Base-by-base conservation (phyloP, 345 rosid genomes). In the Geranium brycei region DNA sequence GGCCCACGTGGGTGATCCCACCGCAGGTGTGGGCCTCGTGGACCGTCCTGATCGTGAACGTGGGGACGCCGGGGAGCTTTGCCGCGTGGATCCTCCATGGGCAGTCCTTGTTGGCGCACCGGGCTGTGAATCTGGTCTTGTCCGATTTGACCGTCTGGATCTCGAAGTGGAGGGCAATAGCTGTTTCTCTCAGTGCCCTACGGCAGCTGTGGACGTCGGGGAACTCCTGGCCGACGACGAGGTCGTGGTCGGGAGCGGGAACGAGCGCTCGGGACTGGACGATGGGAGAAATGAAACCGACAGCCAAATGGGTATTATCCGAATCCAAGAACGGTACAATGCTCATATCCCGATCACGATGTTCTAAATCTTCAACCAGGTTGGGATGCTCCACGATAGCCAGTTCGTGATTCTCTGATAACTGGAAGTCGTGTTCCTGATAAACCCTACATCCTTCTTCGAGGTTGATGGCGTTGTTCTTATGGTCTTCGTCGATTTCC, bases 71-170 rank as follows among this genome's bases (percentile, higher is more conserved):
- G 0, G 96, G 95, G 47, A 93, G 96, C 81, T 91, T 93, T 57
- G 99, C 99, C 0, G 96, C 97, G 51, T 95, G 99, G 64, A 95
- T 90, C 35, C 96, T 83, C 99, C 99, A 95, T 4, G 96, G 99
- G 66, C 99, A 95, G 55, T 88, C 97, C 62, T 91, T 97, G 51
- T 69, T 78, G 16, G 99, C 95, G 79, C 99, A 95, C 73, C 84
- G 91, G 12, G 99, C 99, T 2, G 99, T 95, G 72, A 95, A 95
- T 5, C 96, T 92, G 57, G 95, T 88, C 78, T 91, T 95, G 77
- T 95, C 99, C 15, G 99, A 95, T 66, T 95, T 95, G 59, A 91
- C 83, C 1, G 99, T 91, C 76, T 91, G 99, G 75, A 95, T 91
- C 77, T 95, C 99, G 62, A 95, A 95, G 71, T 90, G 99, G 70